phyloP scores from a whole-genome alignment of 2,329 filamentous ascomycete species.

The Chaetomiaceae sp. region DNA sequence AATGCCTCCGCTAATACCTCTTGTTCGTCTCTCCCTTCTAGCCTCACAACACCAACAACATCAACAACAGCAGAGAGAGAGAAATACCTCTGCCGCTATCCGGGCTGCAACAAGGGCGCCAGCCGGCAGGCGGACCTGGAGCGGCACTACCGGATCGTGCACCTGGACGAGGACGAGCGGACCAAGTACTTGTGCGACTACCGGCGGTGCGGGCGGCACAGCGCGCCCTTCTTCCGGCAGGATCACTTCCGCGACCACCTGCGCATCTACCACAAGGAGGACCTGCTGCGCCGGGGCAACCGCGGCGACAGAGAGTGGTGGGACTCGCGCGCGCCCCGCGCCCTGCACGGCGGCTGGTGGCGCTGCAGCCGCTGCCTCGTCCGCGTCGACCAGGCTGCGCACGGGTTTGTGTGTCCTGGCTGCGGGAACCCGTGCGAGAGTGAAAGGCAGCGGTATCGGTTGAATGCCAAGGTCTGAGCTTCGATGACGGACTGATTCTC shows the following conservation, averaged over 20 bases:
- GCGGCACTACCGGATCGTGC: slow-evolving; percentile 46
- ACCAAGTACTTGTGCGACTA: slow-evolving; percentile 48
- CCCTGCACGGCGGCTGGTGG: slow-evolving; percentile 42
- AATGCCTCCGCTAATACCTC: neutral
- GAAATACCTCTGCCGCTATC: slow-evolving; percentile 32
- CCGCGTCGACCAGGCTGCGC: slow-evolving; percentile 36
- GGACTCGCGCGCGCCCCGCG: slow-evolving; percentile 8
- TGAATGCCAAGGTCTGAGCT: neutral
- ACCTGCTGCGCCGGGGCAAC: slow-evolving; percentile 42
- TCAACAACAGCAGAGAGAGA: slow-evolving; percentile 13
- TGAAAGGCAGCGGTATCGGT: slow-evolving; percentile 14
- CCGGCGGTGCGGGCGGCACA: slow-evolving; percentile 38
- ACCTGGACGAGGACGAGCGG: slow-evolving; percentile 37
- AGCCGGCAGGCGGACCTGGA: slow-evolving; percentile 49
- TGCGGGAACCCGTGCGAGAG: slow-evolving; percentile 43
- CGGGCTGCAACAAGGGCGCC: slow-evolving; percentile 42
- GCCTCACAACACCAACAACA: too few species aligned
- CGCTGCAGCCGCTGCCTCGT: slow-evolving; percentile 48
- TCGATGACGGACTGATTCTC: neutral
- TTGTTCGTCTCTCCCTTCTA: neutral
- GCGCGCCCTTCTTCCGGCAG: slow-evolving; percentile 44
- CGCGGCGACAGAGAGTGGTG: slow-evolving; percentile 22
- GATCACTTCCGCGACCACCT: slow-evolving; percentile 55
- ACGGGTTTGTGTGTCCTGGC: slow-evolving; percentile 40
- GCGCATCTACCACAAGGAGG: slow-evolving; percentile 49